Conservation (phyloP, 306 rosid species). For the Dalbergia cochinchinensis region DNA sequence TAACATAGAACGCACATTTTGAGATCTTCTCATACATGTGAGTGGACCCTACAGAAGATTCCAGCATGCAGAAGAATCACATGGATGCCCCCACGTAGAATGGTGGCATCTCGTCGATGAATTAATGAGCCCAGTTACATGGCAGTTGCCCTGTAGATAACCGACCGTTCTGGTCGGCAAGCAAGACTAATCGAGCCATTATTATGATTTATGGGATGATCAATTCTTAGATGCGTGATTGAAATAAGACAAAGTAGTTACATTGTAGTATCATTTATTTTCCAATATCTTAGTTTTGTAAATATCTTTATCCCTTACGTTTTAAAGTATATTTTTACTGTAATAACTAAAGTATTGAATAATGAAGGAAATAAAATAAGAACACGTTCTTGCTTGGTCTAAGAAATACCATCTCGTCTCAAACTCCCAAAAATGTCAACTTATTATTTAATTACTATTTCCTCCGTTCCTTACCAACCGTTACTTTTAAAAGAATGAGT, state of each 20-base stretch:
- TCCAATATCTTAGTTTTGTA: not conserved
- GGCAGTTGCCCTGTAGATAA: not conserved
- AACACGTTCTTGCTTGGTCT: not conserved
- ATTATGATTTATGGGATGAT: too few relatives aligned
- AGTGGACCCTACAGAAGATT: conserved; percentile 23
- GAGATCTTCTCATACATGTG: not conserved
- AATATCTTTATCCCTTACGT: not conserved
- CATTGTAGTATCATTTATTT: too few relatives aligned
- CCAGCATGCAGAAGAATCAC: conserved; percentile 7
- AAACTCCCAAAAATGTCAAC: not conserved
- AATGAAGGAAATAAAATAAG: not conserved
- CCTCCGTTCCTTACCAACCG: too few relatives aligned
- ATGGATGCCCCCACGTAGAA: not conserved
- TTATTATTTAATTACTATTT: not conserved
- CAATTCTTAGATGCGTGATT: too few relatives aligned
- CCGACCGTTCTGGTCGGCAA: not conserved
- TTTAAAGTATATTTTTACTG: not conserved
- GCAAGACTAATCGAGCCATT: too few relatives aligned
- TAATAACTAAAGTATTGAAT: not conserved
- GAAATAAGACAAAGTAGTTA: too few relatives aligned
- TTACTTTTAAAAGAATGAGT: too few relatives aligned
- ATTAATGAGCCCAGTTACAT: not conserved
- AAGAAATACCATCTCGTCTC: not conserved
- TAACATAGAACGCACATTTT: not conserved
- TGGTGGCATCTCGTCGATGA: not conserved